Percentiles rank a stretch among this genome's conserved stretches.
These are phyloP conservation scores for Acanthamoeba divionensis DNA, from an alignment of 208 protist genomes.

Conservation along the genomic window DNA sequence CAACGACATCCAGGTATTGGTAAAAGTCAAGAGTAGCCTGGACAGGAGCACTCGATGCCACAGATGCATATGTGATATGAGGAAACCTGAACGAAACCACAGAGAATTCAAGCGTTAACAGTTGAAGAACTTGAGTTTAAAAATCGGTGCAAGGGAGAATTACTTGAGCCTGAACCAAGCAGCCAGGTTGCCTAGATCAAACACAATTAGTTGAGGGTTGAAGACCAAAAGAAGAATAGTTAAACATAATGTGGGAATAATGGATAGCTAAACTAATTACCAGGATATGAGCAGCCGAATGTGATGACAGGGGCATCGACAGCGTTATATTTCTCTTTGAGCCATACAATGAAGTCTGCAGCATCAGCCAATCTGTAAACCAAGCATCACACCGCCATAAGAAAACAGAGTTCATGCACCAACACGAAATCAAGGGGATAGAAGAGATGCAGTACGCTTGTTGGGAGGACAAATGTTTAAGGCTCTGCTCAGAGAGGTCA, in stretches of 20 bases:
- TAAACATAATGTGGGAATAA: background rate
- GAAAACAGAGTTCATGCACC: background rate
- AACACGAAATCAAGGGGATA: background rate
- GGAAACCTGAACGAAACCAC: no score
- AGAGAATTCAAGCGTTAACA: background rate
- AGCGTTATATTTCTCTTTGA: constrained; percentile 41
- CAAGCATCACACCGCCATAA: background rate
- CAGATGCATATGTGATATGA: constrained; percentile 31
- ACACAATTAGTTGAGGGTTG: background rate
- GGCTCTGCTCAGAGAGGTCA: constrained; percentile 55
- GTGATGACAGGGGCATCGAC: constrained; percentile 35
- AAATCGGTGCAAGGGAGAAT: background rate
- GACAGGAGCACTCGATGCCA: constrained; percentile 43
- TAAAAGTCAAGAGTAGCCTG: constrained; percentile 43
- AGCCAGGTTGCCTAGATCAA: background rate
- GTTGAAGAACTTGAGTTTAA: background rate
- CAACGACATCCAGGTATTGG: constrained; percentile 50
- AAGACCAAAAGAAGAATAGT: background rate
- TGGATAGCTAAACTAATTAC: background rate
- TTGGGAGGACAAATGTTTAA: constrained; percentile 60
- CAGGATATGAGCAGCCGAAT: constrained; percentile 50
- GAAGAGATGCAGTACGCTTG: constrained; percentile 52
- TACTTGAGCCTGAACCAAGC: constrained; percentile 56
- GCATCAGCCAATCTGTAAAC: constrained; percentile 40
- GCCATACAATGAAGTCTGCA: constrained; percentile 40